These are phyloP conservation scores for Trichosanthes truncata DNA, from an alignment of 306 rosid genomes.

Conservation along the genomic window DNA sequence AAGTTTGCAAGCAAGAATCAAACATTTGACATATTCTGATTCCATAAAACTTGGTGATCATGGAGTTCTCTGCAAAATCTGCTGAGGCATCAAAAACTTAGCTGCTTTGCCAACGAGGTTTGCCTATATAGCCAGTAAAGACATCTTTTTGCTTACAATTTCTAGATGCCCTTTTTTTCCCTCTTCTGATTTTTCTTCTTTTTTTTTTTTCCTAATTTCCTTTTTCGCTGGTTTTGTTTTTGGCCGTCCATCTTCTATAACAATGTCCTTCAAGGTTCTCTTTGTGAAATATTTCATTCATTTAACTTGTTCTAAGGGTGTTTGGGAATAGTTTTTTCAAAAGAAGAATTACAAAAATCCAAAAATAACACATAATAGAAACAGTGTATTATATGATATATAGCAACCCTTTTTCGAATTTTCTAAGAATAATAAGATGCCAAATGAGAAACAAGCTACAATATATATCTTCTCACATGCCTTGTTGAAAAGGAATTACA, in stretches of 20 bases:
- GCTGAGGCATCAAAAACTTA: neutral
- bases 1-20: neutral
- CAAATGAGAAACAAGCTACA: neutral
- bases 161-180: neutral
- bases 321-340: neutral
- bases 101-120: slow-evolving; percentile 2
- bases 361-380: neutral
- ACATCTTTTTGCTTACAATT: neutral
- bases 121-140: neutral
- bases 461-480: neutral
- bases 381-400: neutral
- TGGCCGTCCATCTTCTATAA: neutral
- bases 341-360: neutral
- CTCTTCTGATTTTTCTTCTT: neutral
- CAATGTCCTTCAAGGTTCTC: neutral
- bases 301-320: neutral
- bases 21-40: slow-evolving; percentile 4
- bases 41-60: neutral
- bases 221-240: neutral
- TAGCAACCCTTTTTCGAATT: neutral
- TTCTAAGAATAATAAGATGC: neutral
- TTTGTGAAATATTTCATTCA: neutral
- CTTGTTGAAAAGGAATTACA: neutral
- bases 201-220: neutral
- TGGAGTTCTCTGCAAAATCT: slow-evolving; percentile 1